These are phyloP conservation scores for Geotrichum cucujoidarum DNA, from an alignment of 1,139 yeast species.

Conservation along the genomic window DNA sequence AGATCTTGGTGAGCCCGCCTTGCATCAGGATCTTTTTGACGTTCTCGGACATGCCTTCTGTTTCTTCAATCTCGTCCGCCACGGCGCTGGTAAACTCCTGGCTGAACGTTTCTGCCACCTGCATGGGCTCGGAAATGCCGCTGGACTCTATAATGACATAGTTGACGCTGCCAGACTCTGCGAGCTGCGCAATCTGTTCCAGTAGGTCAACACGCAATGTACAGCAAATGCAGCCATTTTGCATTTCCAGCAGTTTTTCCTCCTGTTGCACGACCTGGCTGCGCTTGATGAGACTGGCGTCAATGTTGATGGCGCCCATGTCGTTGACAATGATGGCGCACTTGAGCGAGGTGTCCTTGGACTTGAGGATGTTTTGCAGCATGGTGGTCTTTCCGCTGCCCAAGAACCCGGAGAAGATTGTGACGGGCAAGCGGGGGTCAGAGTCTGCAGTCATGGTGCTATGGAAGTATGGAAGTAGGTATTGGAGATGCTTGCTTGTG, in stretches of 20 bases:
- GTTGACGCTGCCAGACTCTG: constrained; percentile 38
- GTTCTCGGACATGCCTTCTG: constrained; percentile 19
- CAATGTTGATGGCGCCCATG: constrained; percentile 39
- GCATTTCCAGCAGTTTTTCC: constrained; percentile 44
- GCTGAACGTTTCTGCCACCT: constrained; percentile 47
- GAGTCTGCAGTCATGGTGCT: background rate
- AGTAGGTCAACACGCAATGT: constrained; percentile 45
- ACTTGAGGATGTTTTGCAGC: constrained; percentile 41
- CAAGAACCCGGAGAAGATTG: constrained; percentile 44
- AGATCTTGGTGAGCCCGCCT: constrained; percentile 42
- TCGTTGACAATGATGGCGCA: constrained; percentile 47
- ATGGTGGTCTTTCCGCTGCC: constrained; percentile 48
- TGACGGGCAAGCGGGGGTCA: constrained; percentile 36
- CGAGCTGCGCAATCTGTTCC: constrained; percentile 41
- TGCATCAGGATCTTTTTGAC: constrained; percentile 36
- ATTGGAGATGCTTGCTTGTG: no score
- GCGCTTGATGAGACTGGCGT: constrained; percentile 40
- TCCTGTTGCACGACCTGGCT: constrained; percentile 42
- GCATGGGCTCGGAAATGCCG: constrained; percentile 48
- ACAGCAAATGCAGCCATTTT: constrained; percentile 48
- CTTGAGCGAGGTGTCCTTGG: constrained; percentile 34
- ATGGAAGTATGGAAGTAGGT: no score
- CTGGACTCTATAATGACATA: constrained; percentile 46
- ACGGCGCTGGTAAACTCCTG: constrained; percentile 32
- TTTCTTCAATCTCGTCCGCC: constrained; percentile 31